These are phyloP conservation scores for Lagerstroemia speciosa DNA, from an alignment of 345 rosid genomes.

Conservation along the genomic window DNA sequence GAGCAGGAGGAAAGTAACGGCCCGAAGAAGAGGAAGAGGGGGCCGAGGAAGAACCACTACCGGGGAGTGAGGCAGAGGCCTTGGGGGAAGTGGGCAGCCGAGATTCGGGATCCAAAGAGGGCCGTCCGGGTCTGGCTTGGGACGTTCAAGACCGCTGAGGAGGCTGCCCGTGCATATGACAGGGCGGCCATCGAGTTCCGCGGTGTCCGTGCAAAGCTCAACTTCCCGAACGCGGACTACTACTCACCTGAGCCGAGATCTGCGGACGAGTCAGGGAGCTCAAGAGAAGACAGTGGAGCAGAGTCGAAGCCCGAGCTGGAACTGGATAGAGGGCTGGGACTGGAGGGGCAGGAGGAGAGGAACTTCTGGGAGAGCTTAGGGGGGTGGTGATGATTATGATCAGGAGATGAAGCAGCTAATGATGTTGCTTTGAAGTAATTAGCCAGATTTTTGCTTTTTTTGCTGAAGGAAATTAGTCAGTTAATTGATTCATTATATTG, in stretches of 20 bases:
- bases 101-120: conserved; percentile 80
- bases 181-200: conserved; percentile 52
- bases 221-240: conserved; percentile 51
- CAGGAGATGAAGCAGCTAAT: conserved; percentile 1
- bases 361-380: neutral
- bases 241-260: neutral
- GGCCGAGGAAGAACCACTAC: conserved; percentile 53
- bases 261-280: neutral
- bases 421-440: neutral
- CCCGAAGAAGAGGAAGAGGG: conserved; percentile 14
- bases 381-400: neutral
- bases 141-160: conserved; percentile 79
- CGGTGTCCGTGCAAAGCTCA: conserved; percentile 38
- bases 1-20: neutral
- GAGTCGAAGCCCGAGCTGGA: neutral
- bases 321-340: neutral
- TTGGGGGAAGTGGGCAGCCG: conserved; percentile 97
- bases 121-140: conserved; percentile 91
- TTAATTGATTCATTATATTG: neutral
- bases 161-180: conserved; percentile 90
- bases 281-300: neutral
- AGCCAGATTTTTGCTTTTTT: neutral
- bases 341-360: neutral
- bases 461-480: too few relatives aligned
- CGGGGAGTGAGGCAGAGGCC: conserved; percentile 98